A percentile compares a stretch with the other conserved stretches of the same genome.
Conservation (phyloP, 345 rosid species). For the Eucalyptus pauciflora region DNA sequence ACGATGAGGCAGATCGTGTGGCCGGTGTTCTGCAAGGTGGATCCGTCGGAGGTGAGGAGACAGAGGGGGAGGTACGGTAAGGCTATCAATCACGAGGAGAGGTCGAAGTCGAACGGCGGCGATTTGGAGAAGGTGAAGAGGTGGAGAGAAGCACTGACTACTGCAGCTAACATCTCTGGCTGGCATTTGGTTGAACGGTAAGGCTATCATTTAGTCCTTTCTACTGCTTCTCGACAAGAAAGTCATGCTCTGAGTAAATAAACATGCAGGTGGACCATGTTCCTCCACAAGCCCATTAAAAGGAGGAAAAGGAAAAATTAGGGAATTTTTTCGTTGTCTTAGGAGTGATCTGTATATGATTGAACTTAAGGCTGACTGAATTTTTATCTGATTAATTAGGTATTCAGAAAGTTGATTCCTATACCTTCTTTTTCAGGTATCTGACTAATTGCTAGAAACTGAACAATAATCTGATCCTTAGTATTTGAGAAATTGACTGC, state of each 20-base stretch:
- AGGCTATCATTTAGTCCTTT: not conserved
- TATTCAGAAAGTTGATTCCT: not conserved
- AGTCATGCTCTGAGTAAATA: too few relatives aligned
- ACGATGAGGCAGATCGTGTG: not conserved
- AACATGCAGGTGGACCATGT: too few relatives aligned
- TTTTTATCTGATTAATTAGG: not conserved
- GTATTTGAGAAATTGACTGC: not conserved
- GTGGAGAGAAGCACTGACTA: slow-evolving; percentile 7
- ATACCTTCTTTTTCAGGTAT: not conserved
- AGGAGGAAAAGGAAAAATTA: not conserved
- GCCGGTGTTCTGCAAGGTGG: slow-evolving; percentile 4
- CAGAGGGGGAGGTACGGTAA: not conserved
- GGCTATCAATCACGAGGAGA: not conserved
- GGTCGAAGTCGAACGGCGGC: not conserved
- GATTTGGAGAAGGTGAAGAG: not conserved
- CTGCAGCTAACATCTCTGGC: not conserved
- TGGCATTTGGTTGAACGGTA: not conserved
- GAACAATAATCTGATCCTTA: not conserved
- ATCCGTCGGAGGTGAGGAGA: not conserved
- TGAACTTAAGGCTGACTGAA: not conserved
- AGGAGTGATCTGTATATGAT: not conserved
- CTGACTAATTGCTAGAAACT: not conserved
- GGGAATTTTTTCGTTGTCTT: too few relatives aligned
- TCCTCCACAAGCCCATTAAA: too few relatives aligned
- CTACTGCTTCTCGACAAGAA: not conserved